A percentile compares a stretch with the other conserved stretches of the same genome.
phyloP scores from a whole-genome alignment of 192 early-diverging fungal genomes.

The Podila minutissima region DNA sequence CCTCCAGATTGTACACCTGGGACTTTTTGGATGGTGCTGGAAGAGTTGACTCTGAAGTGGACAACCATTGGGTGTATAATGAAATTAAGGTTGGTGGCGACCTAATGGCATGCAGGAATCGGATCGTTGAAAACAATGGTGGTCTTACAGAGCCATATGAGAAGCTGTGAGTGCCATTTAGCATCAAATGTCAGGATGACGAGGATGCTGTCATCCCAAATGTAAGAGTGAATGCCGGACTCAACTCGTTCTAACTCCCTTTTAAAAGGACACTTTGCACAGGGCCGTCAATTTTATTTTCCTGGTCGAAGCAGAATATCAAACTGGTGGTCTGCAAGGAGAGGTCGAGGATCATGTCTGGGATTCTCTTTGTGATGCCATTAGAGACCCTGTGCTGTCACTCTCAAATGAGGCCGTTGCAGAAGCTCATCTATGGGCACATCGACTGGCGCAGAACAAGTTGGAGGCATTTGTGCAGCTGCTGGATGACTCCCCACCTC shows the following conservation, averaged over 20 bases:
- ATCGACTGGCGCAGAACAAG: conserved; percentile 18
- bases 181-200: too few relatives aligned
- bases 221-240: too few relatives aligned
- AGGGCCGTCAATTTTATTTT: conserved; percentile 24
- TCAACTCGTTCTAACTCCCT: too few relatives aligned
- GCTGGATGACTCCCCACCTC: conserved; percentile 23
- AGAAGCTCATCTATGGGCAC: conserved; percentile 23
- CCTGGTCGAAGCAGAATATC: conserved; percentile 26
- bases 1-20: not conserved
- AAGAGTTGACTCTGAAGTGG: conserved; percentile 1
- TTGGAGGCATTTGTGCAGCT: conserved; percentile 8
- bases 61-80: not conserved
- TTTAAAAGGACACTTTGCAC: not conserved
- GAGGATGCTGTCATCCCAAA: too few relatives aligned
- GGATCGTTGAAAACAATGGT: not conserved
- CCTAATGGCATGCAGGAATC: not conserved
- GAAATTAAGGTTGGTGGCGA: not conserved
- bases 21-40: not conserved
- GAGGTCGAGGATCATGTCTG: conserved; percentile 10
- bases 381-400: conserved; percentile 16
- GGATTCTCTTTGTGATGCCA: conserved; percentile 13
- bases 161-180: not conserved
- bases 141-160: conserved; percentile 3
- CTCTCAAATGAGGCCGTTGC: conserved; percentile 11
- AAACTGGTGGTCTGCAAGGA: conserved; percentile 13